Evolutionary conservation across 208 protist species (phyloP).

Genomic region (Trypanosoma lewisi): DNA sequence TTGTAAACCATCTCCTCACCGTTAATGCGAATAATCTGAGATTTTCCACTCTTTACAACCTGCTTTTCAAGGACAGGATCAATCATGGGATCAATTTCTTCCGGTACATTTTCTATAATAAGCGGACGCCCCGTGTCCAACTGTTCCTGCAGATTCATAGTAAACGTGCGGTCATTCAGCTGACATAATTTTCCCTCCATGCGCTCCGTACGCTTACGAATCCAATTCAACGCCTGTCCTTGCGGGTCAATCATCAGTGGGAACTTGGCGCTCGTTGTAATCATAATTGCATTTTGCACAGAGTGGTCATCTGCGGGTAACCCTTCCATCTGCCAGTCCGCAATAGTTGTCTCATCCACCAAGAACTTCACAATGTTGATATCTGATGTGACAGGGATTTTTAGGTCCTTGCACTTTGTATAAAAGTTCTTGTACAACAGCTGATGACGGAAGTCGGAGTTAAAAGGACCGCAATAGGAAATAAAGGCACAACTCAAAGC

Average conservation of each 20-base stretch:
- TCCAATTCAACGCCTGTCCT: conserved; percentile 97
- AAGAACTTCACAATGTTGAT: conserved; percentile 96
- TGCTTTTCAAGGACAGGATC: conserved; percentile 98
- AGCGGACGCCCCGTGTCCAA: conserved; percentile 87
- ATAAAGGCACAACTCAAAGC: conserved; percentile 97
- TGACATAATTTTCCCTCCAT: conserved; percentile 88
- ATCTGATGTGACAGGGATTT: conserved; percentile 91
- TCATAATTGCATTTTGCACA: conserved; percentile 99
- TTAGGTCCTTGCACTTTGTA: conserved; percentile 88
- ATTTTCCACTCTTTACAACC: conserved; percentile 80
- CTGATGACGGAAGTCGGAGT: conserved; percentile 95
- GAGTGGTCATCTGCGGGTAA: conserved; percentile 98
- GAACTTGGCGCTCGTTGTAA: conserved; percentile 94
- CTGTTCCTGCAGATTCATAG: conserved; percentile 92
- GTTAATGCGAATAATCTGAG: conserved; percentile 90
- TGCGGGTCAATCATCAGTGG: conserved; percentile 98
- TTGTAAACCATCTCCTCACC: conserved; percentile 93
- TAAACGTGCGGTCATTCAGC: conserved; percentile 94
- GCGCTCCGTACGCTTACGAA: conserved; percentile 88
- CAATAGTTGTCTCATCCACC: conserved; percentile 94
- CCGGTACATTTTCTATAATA: conserved; percentile 97
- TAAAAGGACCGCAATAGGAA: conserved; percentile 98
- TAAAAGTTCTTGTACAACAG: conserved; percentile 94
- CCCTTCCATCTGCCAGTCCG: conserved; percentile 97
- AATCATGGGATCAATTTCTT: conserved; percentile 98